Evolutionary conservation across 2,329 filamentous ascomycete genomes (phyloP).

Genomic region (Plectosphaerella cucumerina): DNA sequence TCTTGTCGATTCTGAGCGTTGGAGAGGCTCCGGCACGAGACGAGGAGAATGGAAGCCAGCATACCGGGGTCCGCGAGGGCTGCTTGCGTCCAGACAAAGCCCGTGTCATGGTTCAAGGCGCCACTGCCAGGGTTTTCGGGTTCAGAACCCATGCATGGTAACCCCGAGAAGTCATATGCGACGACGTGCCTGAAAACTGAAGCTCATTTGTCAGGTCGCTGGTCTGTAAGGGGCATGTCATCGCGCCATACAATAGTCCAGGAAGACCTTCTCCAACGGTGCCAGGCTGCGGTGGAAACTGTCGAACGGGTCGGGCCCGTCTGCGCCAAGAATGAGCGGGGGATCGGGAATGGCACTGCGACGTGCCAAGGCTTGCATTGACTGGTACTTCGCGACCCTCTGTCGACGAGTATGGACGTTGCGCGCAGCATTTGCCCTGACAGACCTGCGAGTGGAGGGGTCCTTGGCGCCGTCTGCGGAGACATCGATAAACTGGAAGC

Average conservation of each 20-base stretch:
- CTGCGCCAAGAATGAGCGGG: neutral
- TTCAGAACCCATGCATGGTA: neutral
- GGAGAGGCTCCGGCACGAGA: slow-evolving; percentile 11
- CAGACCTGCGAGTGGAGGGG: slow-evolving; percentile 5
- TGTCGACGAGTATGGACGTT: slow-evolving; percentile 7
- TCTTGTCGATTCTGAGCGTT: too few species aligned
- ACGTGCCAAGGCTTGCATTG: too few species aligned
- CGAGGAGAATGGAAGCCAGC: slow-evolving; percentile 13
- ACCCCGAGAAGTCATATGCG: neutral
- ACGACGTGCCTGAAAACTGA: too few species aligned
- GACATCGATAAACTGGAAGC: slow-evolving; percentile 14
- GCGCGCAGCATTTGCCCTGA: slow-evolving; percentile 16
- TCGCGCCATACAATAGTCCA: slow-evolving; percentile 4
- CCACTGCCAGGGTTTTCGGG: neutral
- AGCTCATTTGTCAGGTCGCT: neutral
- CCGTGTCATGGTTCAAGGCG: too few species aligned
- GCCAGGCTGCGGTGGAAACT: slow-evolving; percentile 3
- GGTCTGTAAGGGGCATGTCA: neutral
- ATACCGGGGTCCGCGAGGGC: slow-evolving; percentile 13
- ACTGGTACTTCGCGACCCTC: too few species aligned
- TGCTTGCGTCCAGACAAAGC: slow-evolving; percentile 10
- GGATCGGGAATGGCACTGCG: neutral
- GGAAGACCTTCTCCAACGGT: slow-evolving; percentile 1
- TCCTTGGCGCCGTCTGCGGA: slow-evolving; percentile 8
- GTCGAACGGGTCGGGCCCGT: slow-evolving; percentile 4